These are phyloP conservation scores for Leonotis leonurus DNA, from an alignment of 257 asterid genomes.

Conservation along the genomic window DNA sequence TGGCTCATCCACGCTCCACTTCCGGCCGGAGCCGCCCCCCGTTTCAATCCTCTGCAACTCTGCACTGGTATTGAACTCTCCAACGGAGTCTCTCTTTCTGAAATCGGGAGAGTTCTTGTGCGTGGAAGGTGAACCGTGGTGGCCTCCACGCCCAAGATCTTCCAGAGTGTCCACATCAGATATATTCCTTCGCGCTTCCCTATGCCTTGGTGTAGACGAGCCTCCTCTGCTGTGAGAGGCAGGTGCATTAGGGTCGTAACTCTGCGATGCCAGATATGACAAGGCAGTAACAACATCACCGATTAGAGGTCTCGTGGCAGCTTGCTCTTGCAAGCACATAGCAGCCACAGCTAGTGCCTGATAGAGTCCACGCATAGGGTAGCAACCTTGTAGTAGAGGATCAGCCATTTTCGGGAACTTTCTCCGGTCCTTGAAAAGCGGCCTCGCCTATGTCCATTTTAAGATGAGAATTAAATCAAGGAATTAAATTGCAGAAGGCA, in stretches of 20 bases:
- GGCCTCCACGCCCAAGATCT: constrained; percentile 32
- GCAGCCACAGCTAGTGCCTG: constrained; percentile 96
- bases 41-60: constrained; percentile 51
- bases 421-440: constrained; percentile 75
- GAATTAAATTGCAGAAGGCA: background rate
- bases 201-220: constrained; percentile 46
- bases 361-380: constrained; percentile 81
- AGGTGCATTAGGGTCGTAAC: constrained; percentile 58
- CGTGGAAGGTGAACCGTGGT: constrained; percentile 52
- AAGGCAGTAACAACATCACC: constrained; percentile 90
- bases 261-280: constrained; percentile 66
- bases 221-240: constrained; percentile 33
- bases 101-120: constrained; percentile 57
- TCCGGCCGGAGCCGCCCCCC: constrained; percentile 52
- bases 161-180: constrained; percentile 41
- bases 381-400: constrained; percentile 76
- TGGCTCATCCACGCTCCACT: constrained; percentile 48
- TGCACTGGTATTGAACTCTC: constrained; percentile 27
- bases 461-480: background rate
- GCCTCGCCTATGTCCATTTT: constrained; percentile 58
- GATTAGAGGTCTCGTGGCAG: constrained; percentile 78
- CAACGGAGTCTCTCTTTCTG: constrained; percentile 40
- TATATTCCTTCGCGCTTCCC: constrained; percentile 41
- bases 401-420: constrained; percentile 90
- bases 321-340: constrained; percentile 98